These are phyloP conservation scores for Gamarada debralockiae DNA, from an alignment of 495 filamentous ascomycete genomes.

Conservation along the genomic window DNA sequence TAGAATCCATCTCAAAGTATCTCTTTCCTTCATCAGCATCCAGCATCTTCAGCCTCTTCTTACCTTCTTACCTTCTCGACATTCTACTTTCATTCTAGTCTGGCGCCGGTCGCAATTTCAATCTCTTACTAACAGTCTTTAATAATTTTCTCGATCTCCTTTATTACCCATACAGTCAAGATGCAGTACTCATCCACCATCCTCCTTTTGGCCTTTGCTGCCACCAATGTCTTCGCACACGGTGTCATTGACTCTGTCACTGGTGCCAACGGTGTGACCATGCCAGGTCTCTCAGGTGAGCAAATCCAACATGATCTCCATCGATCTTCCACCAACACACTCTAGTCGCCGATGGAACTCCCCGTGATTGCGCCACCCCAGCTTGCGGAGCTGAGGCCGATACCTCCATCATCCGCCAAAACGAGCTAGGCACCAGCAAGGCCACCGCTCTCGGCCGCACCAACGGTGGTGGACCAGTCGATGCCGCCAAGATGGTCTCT, in stretches of 20 bases:
- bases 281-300: conserved; percentile 49
- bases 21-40: too few species aligned
- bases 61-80: too few species aligned
- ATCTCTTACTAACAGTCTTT: too few species aligned
- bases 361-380: conserved; percentile 50
- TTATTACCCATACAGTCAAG: conserved; percentile 20
- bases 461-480: conserved; percentile 49
- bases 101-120: conserved; percentile 23
- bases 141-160: conserved; percentile 11
- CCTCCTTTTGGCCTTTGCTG: conserved; percentile 26
- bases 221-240: conserved; percentile 35
- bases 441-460: conserved; percentile 55
- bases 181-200: conserved; percentile 30
- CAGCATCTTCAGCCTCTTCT: too few species aligned
- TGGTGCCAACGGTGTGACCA: conserved; percentile 50
- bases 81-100: too few species aligned
- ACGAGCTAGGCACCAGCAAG: conserved; percentile 37
- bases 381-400: conserved; percentile 45
- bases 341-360: conserved; percentile 52
- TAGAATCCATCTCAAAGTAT: too few species aligned
- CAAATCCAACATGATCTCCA: neutral
- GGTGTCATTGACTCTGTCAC: conserved; percentile 47
- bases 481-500: conserved; percentile 39
- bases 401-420: conserved; percentile 51
- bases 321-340: neutral